Base-by-base conservation (phyloP, 192 early-diverging fungal species). In the Backusella luteola region DNA sequence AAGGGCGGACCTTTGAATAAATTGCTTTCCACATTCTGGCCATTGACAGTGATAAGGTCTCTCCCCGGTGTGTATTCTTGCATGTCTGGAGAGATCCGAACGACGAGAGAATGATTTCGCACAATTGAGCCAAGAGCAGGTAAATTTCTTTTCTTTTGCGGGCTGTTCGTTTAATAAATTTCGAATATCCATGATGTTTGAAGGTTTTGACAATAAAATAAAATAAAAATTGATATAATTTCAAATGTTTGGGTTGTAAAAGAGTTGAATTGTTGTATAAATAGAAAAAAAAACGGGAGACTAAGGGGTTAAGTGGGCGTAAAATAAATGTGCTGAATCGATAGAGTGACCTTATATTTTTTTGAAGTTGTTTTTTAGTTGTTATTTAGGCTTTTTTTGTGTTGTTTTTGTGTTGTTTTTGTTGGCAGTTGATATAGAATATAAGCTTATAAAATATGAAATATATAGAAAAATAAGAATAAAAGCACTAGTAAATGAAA, bases 1-100 rank as follows among this genome's bases (percentile, higher is more conserved):
- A 52, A 94, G 82, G 72, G 92, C 92, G 15, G 90, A 92, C 49
- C 90, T 87, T 81, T 94, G 92, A 77, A 94, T 91, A 73, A 94
- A 94, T 71, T 90, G 87, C 82, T 94, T 94, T 78, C 85, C 88
- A 79, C 92, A 94, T 69, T 79, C 86, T 44, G 75, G 73, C 87
- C 88, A 88, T 66, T 81, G 73, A 76, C 92, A 93, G 63, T 81
- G 84, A 81, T 89, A 93, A 17, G 92, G 92, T 79, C 90, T 86
- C 68, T 93, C 92, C 56, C 89, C 89, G 26, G 89, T 91, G 74
- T 93, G 92, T 80, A 92, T 92, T 56, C 92, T 85, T 73, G 81
- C 79, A 80, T 93, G 92, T 69, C 92, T 82, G 23, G 88, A 89
- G 46, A 93, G 85, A 84, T 93, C 92, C 26, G 89, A 91, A 73